These are phyloP conservation scores for Paraconiothyrium sp. DNA, from an alignment of 2,329 filamentous ascomycete genomes.

Conservation along the genomic window DNA sequence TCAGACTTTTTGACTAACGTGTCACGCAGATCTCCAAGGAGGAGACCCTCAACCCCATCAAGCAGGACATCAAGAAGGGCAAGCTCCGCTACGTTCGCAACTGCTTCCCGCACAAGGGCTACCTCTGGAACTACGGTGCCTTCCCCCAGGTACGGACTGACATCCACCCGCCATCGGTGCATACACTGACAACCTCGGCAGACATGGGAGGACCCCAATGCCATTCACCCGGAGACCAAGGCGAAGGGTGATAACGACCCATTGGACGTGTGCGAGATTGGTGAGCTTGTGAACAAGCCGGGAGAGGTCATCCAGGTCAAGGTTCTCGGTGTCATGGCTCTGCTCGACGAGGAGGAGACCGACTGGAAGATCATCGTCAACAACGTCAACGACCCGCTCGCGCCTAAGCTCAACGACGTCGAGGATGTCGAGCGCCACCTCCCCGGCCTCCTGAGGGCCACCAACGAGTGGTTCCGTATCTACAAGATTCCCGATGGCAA, in stretches of 20 bases:
- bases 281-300: constrained; percentile 93
- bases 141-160: constrained; percentile 83
- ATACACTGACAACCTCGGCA: constrained; percentile 54
- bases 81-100: constrained; percentile 99
- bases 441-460: constrained; percentile 93
- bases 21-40: constrained; percentile 90
- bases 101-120: constrained; percentile 99
- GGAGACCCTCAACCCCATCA: constrained; percentile 97
- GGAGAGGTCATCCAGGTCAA: constrained; percentile 99
- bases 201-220: constrained; percentile 99
- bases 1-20: constrained; percentile 30
- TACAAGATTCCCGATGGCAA: constrained; percentile 99
- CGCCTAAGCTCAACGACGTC: constrained; percentile 95
- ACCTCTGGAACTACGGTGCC: constrained; percentile 99
- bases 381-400: constrained; percentile 96
- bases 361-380: constrained; percentile 99
- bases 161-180: constrained; percentile 39
- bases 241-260: constrained; percentile 99
- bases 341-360: constrained; percentile 99
- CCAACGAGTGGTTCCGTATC: constrained; percentile 99
- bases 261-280: constrained; percentile 99
- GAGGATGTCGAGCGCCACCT: constrained; percentile 99
- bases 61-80: constrained; percentile 99
- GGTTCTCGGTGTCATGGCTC: constrained; percentile 98
- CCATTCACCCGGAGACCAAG: constrained; percentile 97